These are phyloP conservation scores for Lactarius trivialis DNA, from an alignment of 768 basidiomycete species.

Conservation along the genomic window DNA sequence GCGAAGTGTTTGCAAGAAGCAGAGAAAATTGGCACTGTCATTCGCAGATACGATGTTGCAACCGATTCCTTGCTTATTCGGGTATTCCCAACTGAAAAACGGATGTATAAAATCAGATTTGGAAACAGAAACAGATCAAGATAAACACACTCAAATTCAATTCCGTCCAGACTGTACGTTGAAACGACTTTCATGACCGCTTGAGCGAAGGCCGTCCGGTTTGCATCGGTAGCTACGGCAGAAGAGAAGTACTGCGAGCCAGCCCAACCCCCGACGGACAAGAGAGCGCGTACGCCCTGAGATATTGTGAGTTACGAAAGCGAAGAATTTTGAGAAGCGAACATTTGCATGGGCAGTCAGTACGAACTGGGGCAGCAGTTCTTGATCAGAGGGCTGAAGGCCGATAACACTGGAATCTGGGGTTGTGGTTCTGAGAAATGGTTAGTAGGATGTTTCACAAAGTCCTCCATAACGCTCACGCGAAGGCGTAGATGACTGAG, in stretches of 20 bases:
- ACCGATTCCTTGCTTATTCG: background rate
- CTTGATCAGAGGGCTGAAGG: conserved; percentile 26
- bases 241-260: conserved; percentile 18
- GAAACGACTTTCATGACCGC: background rate
- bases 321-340: background rate
- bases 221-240: conserved; percentile 7
- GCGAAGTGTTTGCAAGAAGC: conserved; percentile 10
- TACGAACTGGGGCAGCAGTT: conserved; percentile 26
- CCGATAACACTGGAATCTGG: conserved; percentile 25
- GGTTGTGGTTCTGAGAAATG: background rate
- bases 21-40: conserved; percentile 12
- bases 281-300: conserved; percentile 14
- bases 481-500: conserved; percentile 51
- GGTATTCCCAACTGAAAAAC: conserved; percentile 16
- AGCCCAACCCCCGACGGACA: conserved; percentile 20
- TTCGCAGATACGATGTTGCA: background rate
- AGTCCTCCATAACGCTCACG: conserved; percentile 36
- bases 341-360: conserved; percentile 22
- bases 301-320: background rate
- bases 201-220: conserved; percentile 16
- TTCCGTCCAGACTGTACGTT: conserved; percentile 14
- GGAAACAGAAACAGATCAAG: background rate
- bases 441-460: background rate
- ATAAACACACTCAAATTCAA: conserved; percentile 16
- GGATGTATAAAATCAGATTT: background rate